Base-by-base conservation (phyloP, 805 yeast species). In the Ogataea minuta region DNA sequence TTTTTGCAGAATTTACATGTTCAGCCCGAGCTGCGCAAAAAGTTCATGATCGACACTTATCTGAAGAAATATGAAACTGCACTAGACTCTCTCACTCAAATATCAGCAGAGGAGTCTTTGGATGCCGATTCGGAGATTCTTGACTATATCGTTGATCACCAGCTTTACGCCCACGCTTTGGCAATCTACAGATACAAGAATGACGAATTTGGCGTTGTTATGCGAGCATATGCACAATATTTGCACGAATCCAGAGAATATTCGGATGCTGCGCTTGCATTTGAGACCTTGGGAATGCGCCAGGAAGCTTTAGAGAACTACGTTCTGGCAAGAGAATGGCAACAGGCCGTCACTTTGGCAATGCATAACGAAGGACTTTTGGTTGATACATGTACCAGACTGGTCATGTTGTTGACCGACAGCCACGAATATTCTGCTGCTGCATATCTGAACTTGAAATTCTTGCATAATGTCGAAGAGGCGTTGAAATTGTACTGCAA, bases 1-100 rank as follows among this genome's bases (percentile, higher is more conserved):
- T 93, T 93, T 62, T 71, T 93, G 49, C 95, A 88, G 55, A 73
- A 79, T 33, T 68, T 93, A 38, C 83, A 86, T 49, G 76, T 75
- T 28, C 85, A 83, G 60, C 66, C 76, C 1, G 81, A 76, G 5
- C 61, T 79, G 39, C 76, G 95, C 44, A 77, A 81, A 49, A 73
- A 76, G 55, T 90, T 86, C 56, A 61, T 79, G 56, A 84, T 93
- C 50, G 98, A 93, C 58, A 83, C 85, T 34, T 71, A 80, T 56
- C 72, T 93, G 59, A 79, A 81, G 53, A 75, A 79, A 31, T 70
- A 72, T 56, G 75, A 71, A 23, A 79, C 76, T 56, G 98, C 96
- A 0, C 66, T 91, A 46, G 65, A 56, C 10, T 81, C 86, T 59
- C 68, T 93, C 23, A 61, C 72, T 44, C 75, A 74, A 42, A 64